A percentile compares a stretch with the other conserved stretches of the same genome.
Conservation (phyloP, 2,329 filamentous ascomycete genomes). For the Ophiognomonia clavigignenti-juglandacearum region DNA sequence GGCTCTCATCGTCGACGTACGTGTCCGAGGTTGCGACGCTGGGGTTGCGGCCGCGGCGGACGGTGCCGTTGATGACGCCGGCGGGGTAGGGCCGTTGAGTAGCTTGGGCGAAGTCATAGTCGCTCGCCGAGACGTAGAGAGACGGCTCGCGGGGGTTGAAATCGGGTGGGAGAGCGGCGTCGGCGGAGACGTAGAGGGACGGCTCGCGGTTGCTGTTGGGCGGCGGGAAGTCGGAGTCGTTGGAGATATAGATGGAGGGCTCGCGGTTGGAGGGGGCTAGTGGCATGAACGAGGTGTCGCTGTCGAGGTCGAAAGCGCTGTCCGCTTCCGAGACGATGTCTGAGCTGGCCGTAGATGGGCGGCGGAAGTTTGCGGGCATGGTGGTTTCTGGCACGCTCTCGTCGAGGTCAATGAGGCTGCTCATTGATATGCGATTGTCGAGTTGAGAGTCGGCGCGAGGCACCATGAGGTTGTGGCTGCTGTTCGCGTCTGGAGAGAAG, state of each 20-base stretch:
- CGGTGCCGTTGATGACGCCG: too few species aligned
- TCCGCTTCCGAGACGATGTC: constrained; percentile 52
- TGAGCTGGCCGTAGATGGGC: constrained; percentile 57
- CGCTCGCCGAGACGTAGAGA: constrained; percentile 51
- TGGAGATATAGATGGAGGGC: constrained; percentile 56
- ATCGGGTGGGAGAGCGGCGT: constrained; percentile 43
- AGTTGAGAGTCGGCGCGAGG: constrained; percentile 19
- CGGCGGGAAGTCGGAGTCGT: constrained; percentile 41
- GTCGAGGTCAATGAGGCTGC: constrained; percentile 32
- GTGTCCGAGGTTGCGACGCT: constrained; percentile 6
- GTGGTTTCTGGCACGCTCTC: constrained; percentile 38
- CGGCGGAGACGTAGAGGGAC: constrained; percentile 53
- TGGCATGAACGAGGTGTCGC: constrained; percentile 53
- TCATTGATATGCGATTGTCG: constrained; percentile 30
- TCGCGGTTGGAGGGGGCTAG: constrained; percentile 38
- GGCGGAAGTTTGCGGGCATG: constrained; percentile 37
- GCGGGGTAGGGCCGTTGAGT: constrained; percentile 2
- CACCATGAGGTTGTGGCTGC: constrained; percentile 28
- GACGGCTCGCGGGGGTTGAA: constrained; percentile 27
- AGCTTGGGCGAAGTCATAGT: constrained; percentile 42
- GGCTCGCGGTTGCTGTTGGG: background rate
- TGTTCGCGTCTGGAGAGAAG: constrained; percentile 21
- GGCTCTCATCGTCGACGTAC: constrained; percentile 19
- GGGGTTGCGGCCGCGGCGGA: background rate
- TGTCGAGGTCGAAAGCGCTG: constrained; percentile 57